Evolutionary conservation across 768 basidiomycete genomes (phyloP), one percentile per base, ranked within the genome.

Genomic region (Arthromyces matolae): DNA sequence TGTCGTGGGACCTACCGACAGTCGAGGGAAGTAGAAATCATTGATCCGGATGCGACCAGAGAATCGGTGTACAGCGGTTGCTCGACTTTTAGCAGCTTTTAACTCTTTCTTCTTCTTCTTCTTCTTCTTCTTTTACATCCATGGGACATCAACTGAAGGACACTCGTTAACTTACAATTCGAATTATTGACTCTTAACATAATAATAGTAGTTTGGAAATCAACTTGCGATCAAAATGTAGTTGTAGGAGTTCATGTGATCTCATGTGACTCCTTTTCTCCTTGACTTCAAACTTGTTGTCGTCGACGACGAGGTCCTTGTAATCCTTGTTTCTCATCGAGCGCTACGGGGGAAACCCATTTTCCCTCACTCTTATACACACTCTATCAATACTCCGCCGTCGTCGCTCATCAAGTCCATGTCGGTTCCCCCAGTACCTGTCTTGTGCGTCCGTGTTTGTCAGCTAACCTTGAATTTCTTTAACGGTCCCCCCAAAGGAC

Each of bases 371-470:
- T 31, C 5, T 27, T 6, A 29, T n/a, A n/a, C n/a, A n/a, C 34
- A 14, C 28, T 24, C 22, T 13, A n/a, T n/a, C 27, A 13, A 18
- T 28, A 39, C 12, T n/a, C 27, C 20, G 36, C 37, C 37, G 34
- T 43, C 27, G 31, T 44, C 20, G 20, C 28, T 19, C n/a, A n/a
- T n/a, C 19, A 16, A 36, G 25, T 34, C 54, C 50, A 79, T 79
- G 78, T 69, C 75, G 51, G 69, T 71, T n/a, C 60, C 57, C n/a
- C 66, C 70, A 56, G 70, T 71, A 44, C 66, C 67, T 53, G 68
- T 71, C 56, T 62, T 74, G 78, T 78, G 59, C 57, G 77, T 14
- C 23, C 31, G 23, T 44, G 32, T 50, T 31, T 42, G 23, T 48
- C 42, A 23, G 16, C 27, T 49, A 32, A 42, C 33, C 33, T 20